These are phyloP conservation scores for Suillus brevipes DNA, from an alignment of 768 basidiomycete genomes.

Conservation along the genomic window DNA sequence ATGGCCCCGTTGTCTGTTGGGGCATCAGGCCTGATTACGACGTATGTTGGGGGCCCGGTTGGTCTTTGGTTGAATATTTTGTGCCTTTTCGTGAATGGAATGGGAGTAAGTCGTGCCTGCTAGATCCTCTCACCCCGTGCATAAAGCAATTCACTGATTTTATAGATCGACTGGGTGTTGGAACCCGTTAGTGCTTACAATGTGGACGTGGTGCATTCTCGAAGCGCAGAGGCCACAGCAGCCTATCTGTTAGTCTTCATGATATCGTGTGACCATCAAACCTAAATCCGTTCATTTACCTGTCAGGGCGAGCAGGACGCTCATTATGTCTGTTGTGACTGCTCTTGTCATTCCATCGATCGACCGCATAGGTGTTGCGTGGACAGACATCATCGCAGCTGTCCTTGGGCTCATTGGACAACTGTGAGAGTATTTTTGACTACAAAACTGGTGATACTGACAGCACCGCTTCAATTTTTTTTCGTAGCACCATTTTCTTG, in stretches of 20 bases:
- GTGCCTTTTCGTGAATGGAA: conserved; percentile 55
- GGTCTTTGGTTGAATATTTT: conserved; percentile 50
- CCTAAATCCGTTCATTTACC: background rate
- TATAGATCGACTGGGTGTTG: conserved; percentile 52
- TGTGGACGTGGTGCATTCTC: conserved; percentile 55
- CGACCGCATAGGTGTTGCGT: conserved; percentile 45
- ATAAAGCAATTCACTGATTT: background rate
- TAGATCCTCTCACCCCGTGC: background rate
- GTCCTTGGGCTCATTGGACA: conserved; percentile 47
- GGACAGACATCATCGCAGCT: conserved; percentile 46
- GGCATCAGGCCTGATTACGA: conserved; percentile 44
- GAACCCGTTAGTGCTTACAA: conserved; percentile 52
- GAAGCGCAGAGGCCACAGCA: conserved; percentile 46
- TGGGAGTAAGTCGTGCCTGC: conserved; percentile 44
- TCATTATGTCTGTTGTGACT: conserved; percentile 44
- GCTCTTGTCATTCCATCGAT: conserved; percentile 53
- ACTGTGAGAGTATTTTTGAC: conserved; percentile 36
- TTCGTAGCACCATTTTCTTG: conserved; percentile 42
- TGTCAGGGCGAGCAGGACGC: conserved; percentile 46
- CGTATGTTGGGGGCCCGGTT: conserved; percentile 43
- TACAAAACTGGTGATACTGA: background rate
- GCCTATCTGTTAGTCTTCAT: conserved; percentile 44
- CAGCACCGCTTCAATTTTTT: background rate
- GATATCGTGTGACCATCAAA: background rate
- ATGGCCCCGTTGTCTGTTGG: conserved; percentile 52